These are phyloP conservation scores for Diaporthe aspalathi DNA, from an alignment of 2,329 filamentous ascomycete genomes.

Conservation along the genomic window DNA sequence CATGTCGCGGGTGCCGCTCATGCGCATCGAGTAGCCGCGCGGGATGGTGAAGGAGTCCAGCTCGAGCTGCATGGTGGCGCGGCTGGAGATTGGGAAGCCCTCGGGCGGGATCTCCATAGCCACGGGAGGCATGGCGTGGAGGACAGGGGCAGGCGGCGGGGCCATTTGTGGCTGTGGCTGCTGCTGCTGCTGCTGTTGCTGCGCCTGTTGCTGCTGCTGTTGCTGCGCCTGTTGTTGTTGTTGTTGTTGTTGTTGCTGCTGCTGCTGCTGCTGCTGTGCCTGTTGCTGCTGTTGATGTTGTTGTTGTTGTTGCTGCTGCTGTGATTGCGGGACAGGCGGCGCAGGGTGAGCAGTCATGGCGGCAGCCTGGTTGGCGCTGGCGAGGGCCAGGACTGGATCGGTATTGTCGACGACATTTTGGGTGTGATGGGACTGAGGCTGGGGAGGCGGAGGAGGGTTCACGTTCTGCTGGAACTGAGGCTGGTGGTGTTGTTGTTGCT, in stretches of 20 bases:
- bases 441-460: constrained; percentile 24
- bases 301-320: constrained; percentile 28
- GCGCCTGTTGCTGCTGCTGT: constrained; percentile 31
- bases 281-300: constrained; percentile 27
- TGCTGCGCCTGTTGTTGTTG: constrained; percentile 31
- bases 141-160: constrained; percentile 20
- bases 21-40: constrained; percentile 53
- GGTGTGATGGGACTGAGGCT: constrained; percentile 26
- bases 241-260: constrained; percentile 32
- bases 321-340: constrained; percentile 30
- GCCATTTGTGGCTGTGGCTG: constrained; percentile 29
- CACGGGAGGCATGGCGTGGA: constrained; percentile 33
- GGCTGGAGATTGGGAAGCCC: constrained; percentile 49
- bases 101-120: constrained; percentile 48
- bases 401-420: constrained; percentile 38
- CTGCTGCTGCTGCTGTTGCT: constrained; percentile 33
- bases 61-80: constrained; percentile 51
- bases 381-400: constrained; percentile 39
- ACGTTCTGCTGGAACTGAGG: constrained; percentile 33
- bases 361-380: constrained; percentile 36
- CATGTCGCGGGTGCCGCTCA: constrained; percentile 51
- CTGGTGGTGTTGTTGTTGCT: constrained; percentile 34
- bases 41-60: constrained; percentile 51
- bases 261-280: constrained; percentile 30
- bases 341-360: constrained; percentile 34